Evolutionary conservation across 441 rosid genomes (phyloP).

Genomic region (Viola pubescens): DNA sequence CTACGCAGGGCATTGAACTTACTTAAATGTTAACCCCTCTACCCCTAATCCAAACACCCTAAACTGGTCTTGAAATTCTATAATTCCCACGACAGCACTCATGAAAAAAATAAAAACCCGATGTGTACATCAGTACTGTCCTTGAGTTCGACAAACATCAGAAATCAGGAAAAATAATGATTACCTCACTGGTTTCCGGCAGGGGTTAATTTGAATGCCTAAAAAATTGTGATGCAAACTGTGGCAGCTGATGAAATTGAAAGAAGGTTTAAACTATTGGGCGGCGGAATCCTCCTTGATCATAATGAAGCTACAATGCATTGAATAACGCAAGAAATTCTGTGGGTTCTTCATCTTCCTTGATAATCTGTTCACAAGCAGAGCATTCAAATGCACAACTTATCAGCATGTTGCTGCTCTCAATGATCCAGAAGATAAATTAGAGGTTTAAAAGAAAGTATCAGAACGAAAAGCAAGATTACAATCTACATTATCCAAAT

Average conservation of each 20-base stretch:
- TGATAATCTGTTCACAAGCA: conserved; percentile 49
- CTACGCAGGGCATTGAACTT: no score
- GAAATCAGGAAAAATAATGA: not conserved
- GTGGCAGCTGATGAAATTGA: conserved; percentile 19
- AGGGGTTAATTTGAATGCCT: conserved; percentile 13
- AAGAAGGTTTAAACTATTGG: conserved; percentile 19
- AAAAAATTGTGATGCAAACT: conserved; percentile 11
- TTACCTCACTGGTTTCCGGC: conserved; percentile 28
- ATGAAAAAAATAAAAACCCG: not conserved
- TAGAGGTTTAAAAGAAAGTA: no score
- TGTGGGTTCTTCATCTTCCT: conserved; percentile 70
- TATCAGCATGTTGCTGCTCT: conserved; percentile 3
- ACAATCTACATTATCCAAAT: no score
- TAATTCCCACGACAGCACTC: not conserved
- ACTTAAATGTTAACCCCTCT: no score
- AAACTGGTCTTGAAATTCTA: no score
- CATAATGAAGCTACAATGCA: conserved; percentile 29
- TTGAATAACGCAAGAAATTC: conserved; percentile 58
- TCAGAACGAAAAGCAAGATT: not conserved
- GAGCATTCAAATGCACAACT: conserved; percentile 6
- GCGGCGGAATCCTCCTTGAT: conserved; percentile 18
- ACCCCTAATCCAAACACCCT: no score
- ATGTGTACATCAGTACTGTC: not conserved
- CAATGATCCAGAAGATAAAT: conserved; percentile 9
- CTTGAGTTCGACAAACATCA: not conserved